Evolutionary conservation across 2,329 filamentous ascomycete genomes (phyloP), one percentile per base, ranked within the genome.

Genomic region (Gaeumannomyces sp.): DNA sequence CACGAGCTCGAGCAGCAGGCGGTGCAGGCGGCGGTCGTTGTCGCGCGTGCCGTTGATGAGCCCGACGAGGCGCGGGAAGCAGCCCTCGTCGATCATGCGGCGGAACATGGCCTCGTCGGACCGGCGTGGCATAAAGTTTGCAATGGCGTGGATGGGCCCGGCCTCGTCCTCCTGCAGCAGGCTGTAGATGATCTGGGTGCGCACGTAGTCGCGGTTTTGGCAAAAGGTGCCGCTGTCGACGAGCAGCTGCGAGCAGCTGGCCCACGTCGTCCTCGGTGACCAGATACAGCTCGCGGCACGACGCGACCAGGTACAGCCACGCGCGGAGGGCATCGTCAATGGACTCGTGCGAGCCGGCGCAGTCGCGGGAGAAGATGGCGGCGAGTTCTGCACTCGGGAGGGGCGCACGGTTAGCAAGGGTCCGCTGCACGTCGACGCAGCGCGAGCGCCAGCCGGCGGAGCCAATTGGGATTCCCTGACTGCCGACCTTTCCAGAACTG

Each of bases 141-240:
- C 85, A 66, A 96, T 91, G 66, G 93, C 83, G 75, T 96, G 91
- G 60, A 99, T 81, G n/a, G 88, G 86, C 45, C 86, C 85, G 25
- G 85, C 78, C 69, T 96, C 91, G 72, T 97, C 93, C 78, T 98
- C 95, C 83, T 97, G 83, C 69, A 97, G 79, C 63, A 99, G 81
- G 75, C 92, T 93, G 77, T 96, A 93, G 69, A 98, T 87, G 72
- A 99, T 92, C 79, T 98, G 95, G 59, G 87, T 90, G 68, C 94
- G 91, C 68, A 98, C 91, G 77, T 99, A 98, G 65, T 92, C 89
- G 69, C 86, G 85, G 75, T 97, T 89, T 19, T 82, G 77, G 31
- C 79, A 77, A 76, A 96, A 99, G 59, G 98, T 80, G 25, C 80
- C 79, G 74, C 93, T 93, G 63, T 89, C 82, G 65, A 96, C 81